Conservation (phyloP, 331 rosid species). For the Prunus yedoensis region DNA sequence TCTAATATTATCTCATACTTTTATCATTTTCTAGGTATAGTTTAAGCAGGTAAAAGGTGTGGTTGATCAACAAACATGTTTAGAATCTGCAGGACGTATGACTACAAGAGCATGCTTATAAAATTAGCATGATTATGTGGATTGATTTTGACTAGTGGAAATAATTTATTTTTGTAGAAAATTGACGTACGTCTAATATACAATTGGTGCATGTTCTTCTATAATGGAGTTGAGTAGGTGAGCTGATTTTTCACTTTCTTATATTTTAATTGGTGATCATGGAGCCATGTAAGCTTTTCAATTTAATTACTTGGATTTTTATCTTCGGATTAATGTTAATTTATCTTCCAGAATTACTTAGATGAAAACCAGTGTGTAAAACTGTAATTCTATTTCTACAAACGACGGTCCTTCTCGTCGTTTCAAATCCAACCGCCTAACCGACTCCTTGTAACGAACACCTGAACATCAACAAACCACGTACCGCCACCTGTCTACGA, state of each 20-base stretch:
- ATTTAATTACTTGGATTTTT: not conserved
- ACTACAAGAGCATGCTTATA: not conserved
- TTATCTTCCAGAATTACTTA: not conserved
- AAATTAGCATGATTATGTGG: not conserved
- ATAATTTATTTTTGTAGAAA: not conserved
- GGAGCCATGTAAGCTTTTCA: not conserved
- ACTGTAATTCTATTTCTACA: not conserved
- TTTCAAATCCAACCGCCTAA: not conserved
- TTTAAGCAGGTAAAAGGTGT: conserved; percentile 6
- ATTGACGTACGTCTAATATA: not conserved
- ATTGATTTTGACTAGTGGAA: conserved; percentile 3
- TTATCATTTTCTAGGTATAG: not conserved
- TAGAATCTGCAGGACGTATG: not conserved
- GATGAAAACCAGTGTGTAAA: not conserved
- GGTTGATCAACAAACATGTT: conserved; percentile 30
- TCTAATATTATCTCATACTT: not conserved
- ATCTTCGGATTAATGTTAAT: too few relatives aligned
- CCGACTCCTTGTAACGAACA: not conserved
- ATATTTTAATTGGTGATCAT: not conserved
- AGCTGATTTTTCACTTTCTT: conserved; percentile 1
- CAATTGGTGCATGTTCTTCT: not conserved
- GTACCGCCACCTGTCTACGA: conserved; percentile 4
- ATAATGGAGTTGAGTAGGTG: conserved; percentile 18
- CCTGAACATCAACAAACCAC: not conserved
- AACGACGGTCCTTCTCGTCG: conserved; percentile 5